phyloP scores from a whole-genome alignment of 129 eudicot genomes.

The Pulicaria dysenterica region DNA sequence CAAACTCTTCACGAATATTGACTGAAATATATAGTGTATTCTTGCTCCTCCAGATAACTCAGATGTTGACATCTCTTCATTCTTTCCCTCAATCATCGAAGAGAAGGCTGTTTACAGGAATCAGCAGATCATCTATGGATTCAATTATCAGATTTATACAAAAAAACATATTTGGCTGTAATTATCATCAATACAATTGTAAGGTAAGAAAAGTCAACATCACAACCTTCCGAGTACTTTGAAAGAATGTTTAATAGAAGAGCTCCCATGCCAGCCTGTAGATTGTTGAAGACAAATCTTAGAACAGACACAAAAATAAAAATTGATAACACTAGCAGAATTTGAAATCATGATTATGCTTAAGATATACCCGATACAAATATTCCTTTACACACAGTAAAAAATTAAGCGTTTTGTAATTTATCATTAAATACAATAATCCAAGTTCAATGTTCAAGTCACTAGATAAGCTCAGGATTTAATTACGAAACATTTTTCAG shows the following conservation, averaged over 20 bases:
- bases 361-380: neutral
- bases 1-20: conserved; percentile 89
- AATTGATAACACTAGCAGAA: neutral
- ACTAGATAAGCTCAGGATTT: neutral
- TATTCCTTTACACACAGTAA: neutral
- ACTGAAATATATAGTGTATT: conserved; percentile 88
- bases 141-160: neutral
- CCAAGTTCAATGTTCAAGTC: conserved; percentile 9
- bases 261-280: conserved; percentile 91
- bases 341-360: neutral
- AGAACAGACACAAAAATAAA: neutral
- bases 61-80: conserved; percentile 92
- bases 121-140: conserved; percentile 7
- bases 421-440: neutral
- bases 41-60: conserved; percentile 99
- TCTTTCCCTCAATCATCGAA: conserved; percentile 95
- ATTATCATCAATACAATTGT: neutral
- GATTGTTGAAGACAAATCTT: neutral
- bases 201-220: neutral
- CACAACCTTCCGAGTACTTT: conserved; percentile 80
- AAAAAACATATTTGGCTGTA: too few species aligned
- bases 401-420: neutral
- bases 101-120: conserved; percentile 63
- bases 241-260: conserved; percentile 88
- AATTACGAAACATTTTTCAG: conserved; percentile 22